A percentile compares a stretch with the other conserved stretches of the same genome.
Conservation (phyloP, 2,329 filamentous ascomycete species). For the Leptographium wingfieldii region DNA sequence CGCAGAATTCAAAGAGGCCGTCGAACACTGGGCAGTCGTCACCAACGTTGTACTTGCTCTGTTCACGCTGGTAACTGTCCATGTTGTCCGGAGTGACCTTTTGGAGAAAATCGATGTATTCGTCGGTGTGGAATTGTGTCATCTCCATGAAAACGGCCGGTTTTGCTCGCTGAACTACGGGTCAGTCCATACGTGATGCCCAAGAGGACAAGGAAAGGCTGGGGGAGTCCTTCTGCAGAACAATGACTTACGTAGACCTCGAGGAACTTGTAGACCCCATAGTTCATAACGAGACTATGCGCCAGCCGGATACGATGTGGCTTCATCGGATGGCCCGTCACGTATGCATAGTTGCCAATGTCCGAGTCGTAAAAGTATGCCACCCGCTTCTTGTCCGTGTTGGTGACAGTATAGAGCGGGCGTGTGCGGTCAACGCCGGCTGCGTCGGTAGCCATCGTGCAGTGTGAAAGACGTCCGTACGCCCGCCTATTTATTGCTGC, state of each 20-base stretch:
- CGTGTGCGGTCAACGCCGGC: slow-evolving; percentile 28
- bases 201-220: slow-evolving; percentile 23
- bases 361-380: slow-evolving; percentile 98
- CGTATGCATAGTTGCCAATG: slow-evolving; percentile 96
- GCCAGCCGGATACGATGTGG: slow-evolving; percentile 90
- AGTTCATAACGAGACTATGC: slow-evolving; percentile 91
- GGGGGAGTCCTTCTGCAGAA: background rate
- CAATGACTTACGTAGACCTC: slow-evolving; percentile 71
- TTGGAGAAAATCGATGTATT: slow-evolving; percentile 89
- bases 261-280: slow-evolving; percentile 93
- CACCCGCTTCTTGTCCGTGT: slow-evolving; percentile 56
- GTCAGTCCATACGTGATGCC: background rate
- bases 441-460: slow-evolving; percentile 18
- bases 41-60: slow-evolving; percentile 86
- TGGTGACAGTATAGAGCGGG: slow-evolving; percentile 33
- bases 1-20: slow-evolving; percentile 93
- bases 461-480: background rate
- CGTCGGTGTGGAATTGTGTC: slow-evolving; percentile 84
- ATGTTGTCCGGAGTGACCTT: slow-evolving; percentile 98
- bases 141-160: slow-evolving; percentile 82
- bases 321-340: slow-evolving; percentile 97
- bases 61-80: slow-evolving; percentile 83
- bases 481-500: background rate
- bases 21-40: slow-evolving; percentile 98
- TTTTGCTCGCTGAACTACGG: slow-evolving; percentile 55